Evolutionary conservation across 164 flowering plant genomes (phyloP).

Genomic region (Taxillus chinensis): DNA sequence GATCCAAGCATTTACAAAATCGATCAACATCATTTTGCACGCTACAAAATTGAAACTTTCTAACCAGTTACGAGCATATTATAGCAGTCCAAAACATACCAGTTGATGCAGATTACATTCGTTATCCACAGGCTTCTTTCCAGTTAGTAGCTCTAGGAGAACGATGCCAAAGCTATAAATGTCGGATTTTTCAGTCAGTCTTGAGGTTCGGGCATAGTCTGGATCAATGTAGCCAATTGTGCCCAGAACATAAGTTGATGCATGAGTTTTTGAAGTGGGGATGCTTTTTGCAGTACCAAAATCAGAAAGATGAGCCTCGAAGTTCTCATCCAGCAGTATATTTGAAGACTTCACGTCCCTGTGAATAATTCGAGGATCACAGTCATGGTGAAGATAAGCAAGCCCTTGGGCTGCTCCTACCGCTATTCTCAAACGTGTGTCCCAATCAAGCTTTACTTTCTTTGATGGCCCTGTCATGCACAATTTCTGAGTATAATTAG

Average conservation of each 20-base stretch:
- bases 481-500: background rate
- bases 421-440: slow-evolving; percentile 65
- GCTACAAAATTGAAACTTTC: too few species aligned
- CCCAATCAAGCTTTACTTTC: slow-evolving; percentile 92
- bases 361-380: slow-evolving; percentile 77
- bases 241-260: slow-evolving; percentile 82
- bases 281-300: slow-evolving; percentile 86
- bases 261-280: slow-evolving; percentile 59
- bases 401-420: slow-evolving; percentile 94
- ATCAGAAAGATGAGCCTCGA: slow-evolving; percentile 90
- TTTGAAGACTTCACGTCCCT: slow-evolving; percentile 89
- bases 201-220: slow-evolving; percentile 84
- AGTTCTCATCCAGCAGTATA: slow-evolving; percentile 74
- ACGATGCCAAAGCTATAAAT: slow-evolving; percentile 95
- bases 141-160: slow-evolving; percentile 85
- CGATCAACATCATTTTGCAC: too few species aligned
- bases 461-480: slow-evolving; percentile 47
- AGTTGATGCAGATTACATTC: slow-evolving; percentile 81
- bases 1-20: too few species aligned
- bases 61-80: too few species aligned
- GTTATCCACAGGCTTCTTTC: slow-evolving; percentile 85
- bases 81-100: slow-evolving; percentile 26
- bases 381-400: slow-evolving; percentile 93
- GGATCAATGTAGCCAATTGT: slow-evolving; percentile 98
- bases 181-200: slow-evolving; percentile 83